Base-by-base conservation (phyloP, 2,329 filamentous ascomycete species). In the Clonostachys rhizophaga region DNA sequence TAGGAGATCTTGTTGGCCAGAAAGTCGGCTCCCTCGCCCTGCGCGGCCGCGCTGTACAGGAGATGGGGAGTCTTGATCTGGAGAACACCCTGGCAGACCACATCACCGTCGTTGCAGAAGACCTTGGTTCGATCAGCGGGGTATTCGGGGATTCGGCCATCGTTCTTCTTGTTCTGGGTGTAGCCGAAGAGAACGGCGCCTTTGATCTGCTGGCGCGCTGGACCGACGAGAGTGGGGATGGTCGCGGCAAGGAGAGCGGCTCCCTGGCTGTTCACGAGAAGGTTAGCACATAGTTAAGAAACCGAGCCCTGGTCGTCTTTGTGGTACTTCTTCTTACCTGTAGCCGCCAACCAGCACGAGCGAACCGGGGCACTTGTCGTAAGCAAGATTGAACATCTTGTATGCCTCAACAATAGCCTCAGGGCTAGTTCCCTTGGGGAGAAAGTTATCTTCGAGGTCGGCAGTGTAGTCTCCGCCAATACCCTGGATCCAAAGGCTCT, bases 311-410 rank as follows among this genome's bases (percentile, higher is more conserved):
- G 14, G 6, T 37, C 4, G 7, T 6, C 24, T 24, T 8, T 24
- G 17, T 18, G 14, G 35, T n/a, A 10, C 4, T 39, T 14, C 12
- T 39, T 34, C 47, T 48, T 45, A 54, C 54, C 54, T 55, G 54
- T 71, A 71, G 6, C 68, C 68, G 24, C 64, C 64, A 10, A 61
- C 59, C 16, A 70, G 60, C 44, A 71, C 55, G 14, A 58, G 57
- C 3, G 64, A 61, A 45, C 57, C 48, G 12, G 66, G 66, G 50
- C 68, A 70, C 44, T 69, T 66, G 3, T 53, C 54, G 44, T 62
- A 60, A 4, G 64, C 67, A 20, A 62, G 44, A 7, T 58, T 57
- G 53, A 70, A 63, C 12, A 69, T 57, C 3, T 55, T 50, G 18
- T 58, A 58, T 46, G 63, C 66, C 47, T 68, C 63, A n/a, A 44